Conservation (phyloP, 148 eudicot genomes). For the Arctostaphylos glauca region DNA sequence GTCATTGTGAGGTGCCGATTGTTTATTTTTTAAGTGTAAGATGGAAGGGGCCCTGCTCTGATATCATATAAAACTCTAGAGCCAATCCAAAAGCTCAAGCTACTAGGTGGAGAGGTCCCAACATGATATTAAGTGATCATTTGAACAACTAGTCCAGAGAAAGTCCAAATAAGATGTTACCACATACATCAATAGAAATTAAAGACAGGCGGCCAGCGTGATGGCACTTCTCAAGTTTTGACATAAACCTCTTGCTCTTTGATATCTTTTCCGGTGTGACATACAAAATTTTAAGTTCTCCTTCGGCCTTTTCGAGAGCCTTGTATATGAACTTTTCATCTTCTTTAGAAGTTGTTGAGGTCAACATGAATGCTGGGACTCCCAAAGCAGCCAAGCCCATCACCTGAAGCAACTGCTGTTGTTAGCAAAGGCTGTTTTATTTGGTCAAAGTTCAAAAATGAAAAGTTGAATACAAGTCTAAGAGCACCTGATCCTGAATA, state of each 20-base stretch:
- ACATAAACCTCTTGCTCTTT: conserved; percentile 98
- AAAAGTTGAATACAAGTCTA: conserved; percentile 4
- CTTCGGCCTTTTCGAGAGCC: conserved; percentile 94
- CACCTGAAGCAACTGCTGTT: conserved; percentile 48
- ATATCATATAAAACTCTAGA: neutral
- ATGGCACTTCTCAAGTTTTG: conserved; percentile 98
- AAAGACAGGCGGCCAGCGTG: conserved; percentile 92
- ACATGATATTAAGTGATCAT: neutral
- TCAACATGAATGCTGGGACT: conserved; percentile 84
- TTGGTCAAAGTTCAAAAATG: neutral
- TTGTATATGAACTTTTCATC: conserved; percentile 84
- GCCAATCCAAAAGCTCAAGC: neutral
- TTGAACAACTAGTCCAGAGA: neutral
- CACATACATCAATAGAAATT: conserved; percentile 77
- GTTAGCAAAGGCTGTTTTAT: conserved; percentile 16
- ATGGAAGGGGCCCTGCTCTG: neutral
- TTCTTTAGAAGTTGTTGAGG: conserved; percentile 86
- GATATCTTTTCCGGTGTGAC: conserved; percentile 98
- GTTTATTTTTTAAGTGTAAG: neutral
- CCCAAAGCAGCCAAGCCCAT: conserved; percentile 97
- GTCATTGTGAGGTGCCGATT: neutral
- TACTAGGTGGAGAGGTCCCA: neutral
- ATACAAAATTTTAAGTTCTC: conserved; percentile 83
- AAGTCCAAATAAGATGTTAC: conserved; percentile 10
- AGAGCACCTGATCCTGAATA: conserved; percentile 93